These are phyloP conservation scores for Melampsora americana DNA, from an alignment of 1,284 basidiomycete species.

Conservation along the genomic window DNA sequence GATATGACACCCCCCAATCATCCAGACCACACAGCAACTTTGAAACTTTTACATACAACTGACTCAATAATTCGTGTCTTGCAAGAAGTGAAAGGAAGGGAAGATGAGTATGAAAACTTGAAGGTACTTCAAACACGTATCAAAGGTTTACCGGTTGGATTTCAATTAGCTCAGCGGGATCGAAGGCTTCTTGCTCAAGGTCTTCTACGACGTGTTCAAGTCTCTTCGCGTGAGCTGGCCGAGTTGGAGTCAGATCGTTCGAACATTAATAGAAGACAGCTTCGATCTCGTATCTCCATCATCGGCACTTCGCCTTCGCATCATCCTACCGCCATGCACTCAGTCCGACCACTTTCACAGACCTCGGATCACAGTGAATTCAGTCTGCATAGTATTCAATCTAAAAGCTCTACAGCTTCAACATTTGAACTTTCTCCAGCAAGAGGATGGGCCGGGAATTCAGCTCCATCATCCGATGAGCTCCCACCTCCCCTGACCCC, in stretches of 20 bases:
- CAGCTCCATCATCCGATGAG: neutral
- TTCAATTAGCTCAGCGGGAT: constrained; percentile 65
- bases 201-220: constrained; percentile 56
- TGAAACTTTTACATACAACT: constrained; percentile 66
- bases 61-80: constrained; percentile 71
- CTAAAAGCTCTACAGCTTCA: neutral
- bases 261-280: neutral
- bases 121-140: constrained; percentile 65
- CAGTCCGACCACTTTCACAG: neutral
- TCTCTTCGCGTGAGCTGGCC: constrained; percentile 50
- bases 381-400: constrained; percentile 7
- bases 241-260: constrained; percentile 23
- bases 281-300: neutral
- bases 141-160: constrained; percentile 61
- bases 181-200: constrained; percentile 71
- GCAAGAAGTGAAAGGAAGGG: constrained; percentile 74
- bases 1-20: constrained; percentile 68
- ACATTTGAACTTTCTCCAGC: constrained; percentile 1
- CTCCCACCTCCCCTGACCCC: constrained; percentile 24
- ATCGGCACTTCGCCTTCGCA: neutral
- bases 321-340: neutral
- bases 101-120: constrained; percentile 73
- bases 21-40: constrained; percentile 65
- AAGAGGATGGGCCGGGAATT: neutral
- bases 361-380: constrained; percentile 14